These are phyloP conservation scores for Phytopythium litorale DNA, from an alignment of 352 stramenopile species.

Conservation along the genomic window DNA sequence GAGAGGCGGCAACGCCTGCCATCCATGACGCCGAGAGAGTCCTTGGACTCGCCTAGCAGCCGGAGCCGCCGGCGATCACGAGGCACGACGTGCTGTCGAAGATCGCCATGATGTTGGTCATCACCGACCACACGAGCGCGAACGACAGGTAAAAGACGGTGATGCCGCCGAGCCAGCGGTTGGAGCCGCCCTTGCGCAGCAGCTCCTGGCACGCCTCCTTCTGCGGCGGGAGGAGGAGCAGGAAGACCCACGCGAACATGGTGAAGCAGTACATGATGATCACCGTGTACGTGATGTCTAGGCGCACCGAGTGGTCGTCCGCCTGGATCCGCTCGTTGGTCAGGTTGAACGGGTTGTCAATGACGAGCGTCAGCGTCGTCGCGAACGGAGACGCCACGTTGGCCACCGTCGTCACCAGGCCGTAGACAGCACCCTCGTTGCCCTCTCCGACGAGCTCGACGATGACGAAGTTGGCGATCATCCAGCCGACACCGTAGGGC, in stretches of 20 bases:
- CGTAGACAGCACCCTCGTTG: slow-evolving; percentile 29
- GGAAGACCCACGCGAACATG: slow-evolving; percentile 23
- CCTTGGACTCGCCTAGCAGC: slow-evolving; percentile 39
- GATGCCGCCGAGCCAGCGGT: slow-evolving; percentile 14
- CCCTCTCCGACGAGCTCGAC: slow-evolving; percentile 30
- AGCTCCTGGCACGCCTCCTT: slow-evolving; percentile 27
- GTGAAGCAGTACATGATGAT: slow-evolving; percentile 19
- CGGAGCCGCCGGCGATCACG: slow-evolving; percentile 21
- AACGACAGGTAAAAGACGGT: slow-evolving; percentile 25
- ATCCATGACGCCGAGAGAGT: too few relatives aligned
- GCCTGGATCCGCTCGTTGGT: slow-evolving; percentile 11
- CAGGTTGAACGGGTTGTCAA: slow-evolving; percentile 19
- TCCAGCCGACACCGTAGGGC: slow-evolving; percentile 18
- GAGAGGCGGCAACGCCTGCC: too few relatives aligned
- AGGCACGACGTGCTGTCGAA: slow-evolving; percentile 25
- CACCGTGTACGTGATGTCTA: slow-evolving; percentile 13
- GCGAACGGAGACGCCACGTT: slow-evolving; percentile 18
- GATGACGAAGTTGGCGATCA: slow-evolving; percentile 18
- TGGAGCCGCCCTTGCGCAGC: slow-evolving; percentile 15
- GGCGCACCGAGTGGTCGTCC: slow-evolving; percentile 11
- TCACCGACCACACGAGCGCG: slow-evolving; percentile 18
- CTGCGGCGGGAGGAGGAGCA: slow-evolving; percentile 23
- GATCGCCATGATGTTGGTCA: slow-evolving; percentile 27
- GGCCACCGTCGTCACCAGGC: slow-evolving; percentile 22
- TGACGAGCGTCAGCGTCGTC: slow-evolving; percentile 10